Base-by-base conservation (phyloP, 768 basidiomycete genomes). In the Lyophyllum shimeji region DNA sequence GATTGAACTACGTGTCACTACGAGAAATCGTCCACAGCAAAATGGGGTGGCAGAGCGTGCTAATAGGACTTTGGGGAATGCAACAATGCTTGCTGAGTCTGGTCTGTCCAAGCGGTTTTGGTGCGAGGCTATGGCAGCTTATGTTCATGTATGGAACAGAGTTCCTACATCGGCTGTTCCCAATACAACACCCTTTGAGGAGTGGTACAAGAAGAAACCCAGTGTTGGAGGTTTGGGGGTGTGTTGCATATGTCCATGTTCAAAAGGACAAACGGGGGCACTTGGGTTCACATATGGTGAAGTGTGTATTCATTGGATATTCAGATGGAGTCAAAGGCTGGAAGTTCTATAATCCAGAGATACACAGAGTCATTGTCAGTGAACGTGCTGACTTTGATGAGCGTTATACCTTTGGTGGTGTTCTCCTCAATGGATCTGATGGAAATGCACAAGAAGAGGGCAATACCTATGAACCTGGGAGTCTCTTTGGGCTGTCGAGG, bases 271-370 rank as follows among this genome's bases (percentile, higher is more conserved):
- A 76, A 59, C 52, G 68, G 12, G 67, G 60, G 37, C 60, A 47
- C 0, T 60, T 76, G 0, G 46, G 67, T 17, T 48, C 65, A 0
- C 34, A 37, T 13, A 65, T 65, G 7, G 53, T 66, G 45, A 71
- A 74, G 46, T 69, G 71, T 21, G 56, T 76, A 11, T 76, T 77
- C 55, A 52, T 77, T 55, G 74, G 75, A 0, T 77, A 78, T 55
- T 63, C 69, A 0, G 24, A 37, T 23, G 65, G 64, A 4, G 63
- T 65, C 27, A 69, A 71, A 21, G 74, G 66, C 1, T 77, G 72
- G 69, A 47, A 56, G 27, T 71, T 76, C 56, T 76, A 66, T 43
- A 64, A 74, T 45, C 69, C 72, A 7, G 50, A 40, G 12, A 70
- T 65, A 1, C 58, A 63, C 45, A 65, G 63, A 58, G 55, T 62